Percentiles rank a stretch among this genome's conserved stretches.
These are phyloP conservation scores for Periconia digitata DNA, from an alignment of 2,329 filamentous ascomycete species.

Conservation along the genomic window DNA sequence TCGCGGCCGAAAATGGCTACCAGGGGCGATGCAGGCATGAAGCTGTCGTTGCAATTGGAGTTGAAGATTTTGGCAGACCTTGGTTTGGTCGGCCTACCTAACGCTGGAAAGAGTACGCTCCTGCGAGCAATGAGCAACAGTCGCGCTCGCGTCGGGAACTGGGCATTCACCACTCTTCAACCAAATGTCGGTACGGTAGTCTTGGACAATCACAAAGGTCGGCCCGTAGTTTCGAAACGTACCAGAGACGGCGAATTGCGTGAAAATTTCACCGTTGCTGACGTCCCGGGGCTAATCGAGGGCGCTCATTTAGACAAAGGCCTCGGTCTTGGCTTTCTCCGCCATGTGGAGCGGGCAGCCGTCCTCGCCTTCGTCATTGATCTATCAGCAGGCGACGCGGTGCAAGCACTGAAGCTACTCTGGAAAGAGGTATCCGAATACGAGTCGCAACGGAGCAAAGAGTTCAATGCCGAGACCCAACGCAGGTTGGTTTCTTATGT, in stretches of 20 bases:
- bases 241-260: slow-evolving; percentile 57
- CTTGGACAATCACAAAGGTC: slow-evolving; percentile 80
- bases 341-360: slow-evolving; percentile 90
- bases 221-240: slow-evolving; percentile 59
- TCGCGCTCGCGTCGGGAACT: slow-evolving; percentile 84
- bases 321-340: slow-evolving; percentile 85
- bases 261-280: slow-evolving; percentile 87
- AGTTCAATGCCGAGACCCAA: slow-evolving; percentile 65
- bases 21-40: slow-evolving; percentile 77
- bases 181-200: slow-evolving; percentile 96
- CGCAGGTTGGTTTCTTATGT: slow-evolving; percentile 61
- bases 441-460: slow-evolving; percentile 75
- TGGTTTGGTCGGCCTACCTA: slow-evolving; percentile 90
- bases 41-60: slow-evolving; percentile 80
- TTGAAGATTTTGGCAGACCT: slow-evolving; percentile 94
- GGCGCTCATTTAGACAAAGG: slow-evolving; percentile 91
- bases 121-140: slow-evolving; percentile 85
- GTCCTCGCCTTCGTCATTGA: slow-evolving; percentile 95
- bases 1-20: slow-evolving; percentile 85
- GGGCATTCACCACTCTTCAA: slow-evolving; percentile 95
- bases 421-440: slow-evolving; percentile 93
- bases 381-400: slow-evolving; percentile 75
- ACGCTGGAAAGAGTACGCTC: slow-evolving; percentile 93
- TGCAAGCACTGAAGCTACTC: slow-evolving; percentile 74
- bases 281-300: slow-evolving; percentile 92